phyloP scores from a whole-genome alignment of 192 early-diverging fungal species.

The Podila horticola region DNA sequence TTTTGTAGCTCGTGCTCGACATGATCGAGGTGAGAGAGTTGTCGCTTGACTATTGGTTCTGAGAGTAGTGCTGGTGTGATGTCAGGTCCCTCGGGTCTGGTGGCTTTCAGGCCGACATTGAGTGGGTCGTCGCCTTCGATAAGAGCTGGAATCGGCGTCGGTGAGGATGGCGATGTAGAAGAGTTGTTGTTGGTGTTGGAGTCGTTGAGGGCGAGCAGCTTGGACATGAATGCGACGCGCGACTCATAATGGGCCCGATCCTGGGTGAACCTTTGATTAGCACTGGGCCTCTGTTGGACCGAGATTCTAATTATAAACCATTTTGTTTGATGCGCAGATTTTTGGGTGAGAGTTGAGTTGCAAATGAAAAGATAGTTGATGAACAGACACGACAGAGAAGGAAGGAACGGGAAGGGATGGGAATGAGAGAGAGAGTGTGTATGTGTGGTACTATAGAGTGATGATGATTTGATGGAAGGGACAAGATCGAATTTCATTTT shows the following conservation, averaged over 20 bases:
- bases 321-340: background rate
- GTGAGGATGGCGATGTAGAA: background rate
- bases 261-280: slow-evolving; percentile 12
- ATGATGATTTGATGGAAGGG: no score
- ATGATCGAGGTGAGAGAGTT: slow-evolving; percentile 13
- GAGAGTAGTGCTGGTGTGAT: background rate
- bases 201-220: slow-evolving; percentile 12
- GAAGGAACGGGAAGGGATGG: no score
- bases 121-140: background rate
- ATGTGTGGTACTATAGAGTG: no score
- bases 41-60: background rate
- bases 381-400: no score
- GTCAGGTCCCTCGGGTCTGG: background rate
- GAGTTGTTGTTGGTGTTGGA: background rate
- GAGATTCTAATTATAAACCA: slow-evolving; percentile 40
- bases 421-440: no score
- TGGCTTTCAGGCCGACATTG: background rate
- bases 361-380: background rate
- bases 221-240: slow-evolving; percentile 34
- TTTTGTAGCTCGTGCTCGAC: slow-evolving; percentile 42
- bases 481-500: background rate
- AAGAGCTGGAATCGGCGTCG: background rate
- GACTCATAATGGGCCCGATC: slow-evolving; percentile 38
- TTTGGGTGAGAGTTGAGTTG: background rate
- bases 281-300: slow-evolving; percentile 33